Conservation (phyloP, 2,329 filamentous ascomycete species). For the Fusarium sp. region DNA sequence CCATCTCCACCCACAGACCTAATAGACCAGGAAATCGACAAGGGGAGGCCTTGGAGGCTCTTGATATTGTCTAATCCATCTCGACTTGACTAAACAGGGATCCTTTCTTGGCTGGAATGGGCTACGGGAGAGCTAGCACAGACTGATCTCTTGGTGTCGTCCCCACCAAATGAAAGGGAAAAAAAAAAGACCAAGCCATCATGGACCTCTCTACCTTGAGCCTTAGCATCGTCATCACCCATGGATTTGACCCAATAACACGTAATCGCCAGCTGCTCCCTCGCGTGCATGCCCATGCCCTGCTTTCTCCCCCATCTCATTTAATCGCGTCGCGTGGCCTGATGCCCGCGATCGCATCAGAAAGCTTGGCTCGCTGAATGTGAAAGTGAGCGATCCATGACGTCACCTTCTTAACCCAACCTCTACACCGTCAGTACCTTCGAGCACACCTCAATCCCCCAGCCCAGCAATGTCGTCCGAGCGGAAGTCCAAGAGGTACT, state of each 20-base stretch:
- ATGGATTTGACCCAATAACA: conserved; percentile 18
- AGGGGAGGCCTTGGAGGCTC: conserved; percentile 31
- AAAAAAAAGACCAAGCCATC: conserved; percentile 16
- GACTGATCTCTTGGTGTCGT: conserved; percentile 2
- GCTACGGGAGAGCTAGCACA: not conserved
- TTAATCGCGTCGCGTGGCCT: conserved; percentile 14
- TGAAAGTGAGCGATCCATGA: conserved; percentile 39
- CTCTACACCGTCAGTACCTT: not conserved
- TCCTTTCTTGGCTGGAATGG: conserved; percentile 35
- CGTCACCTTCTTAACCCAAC: conserved; percentile 29
- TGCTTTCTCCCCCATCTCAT: conserved; percentile 16
- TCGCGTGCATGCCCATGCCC: conserved; percentile 14
- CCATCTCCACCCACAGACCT: not conserved
- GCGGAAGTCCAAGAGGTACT: not conserved
- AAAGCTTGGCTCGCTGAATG: conserved; percentile 24
- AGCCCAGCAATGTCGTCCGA: not conserved
- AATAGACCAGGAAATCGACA: conserved; percentile 2
- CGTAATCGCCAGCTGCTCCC: conserved; percentile 26
- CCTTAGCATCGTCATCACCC: conserved; percentile 29
- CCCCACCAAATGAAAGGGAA: conserved; percentile 21
- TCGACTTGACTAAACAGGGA: conserved; percentile 22
- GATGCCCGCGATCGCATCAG: conserved; percentile 32
- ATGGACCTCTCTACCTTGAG: conserved; percentile 19
- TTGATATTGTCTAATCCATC: not conserved
- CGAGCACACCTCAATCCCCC: not conserved